Base-by-base conservation (phyloP, 352 stramenopile species). In the Phytophthora macrochlamydospora region DNA sequence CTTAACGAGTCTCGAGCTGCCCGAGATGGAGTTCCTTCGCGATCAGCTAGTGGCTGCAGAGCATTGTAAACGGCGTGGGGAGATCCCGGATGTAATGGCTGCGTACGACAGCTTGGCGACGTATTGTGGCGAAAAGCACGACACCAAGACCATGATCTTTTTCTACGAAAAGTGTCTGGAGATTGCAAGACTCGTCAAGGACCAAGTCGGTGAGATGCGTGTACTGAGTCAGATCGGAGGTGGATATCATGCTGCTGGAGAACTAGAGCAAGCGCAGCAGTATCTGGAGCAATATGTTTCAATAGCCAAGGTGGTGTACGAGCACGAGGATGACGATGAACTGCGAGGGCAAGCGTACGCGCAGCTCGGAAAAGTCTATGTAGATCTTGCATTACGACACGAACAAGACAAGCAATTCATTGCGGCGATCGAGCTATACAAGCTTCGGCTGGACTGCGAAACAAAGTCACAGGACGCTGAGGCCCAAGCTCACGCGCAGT, bases 151-250 rank as follows among this genome's bases (percentile, higher is more conserved):
- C 12, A 91, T 92, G 71, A 88, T 98, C 33, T 97, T 97, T 71
- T 98, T 98, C 57, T 93, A 94, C 59, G 91, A 97, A 28, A 98
- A 98, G 60, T 97, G 92, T 60, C 81, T 98, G 14, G 91, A 98
- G 69, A 94, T 98, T 51, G 76, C 87, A 2, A 76, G 90, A 44
- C 76, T 98, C 12, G 90, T 94, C 4, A 89, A 90, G 40, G 94
- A 98, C 62, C 74, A 81, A 13, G 73, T 83, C 14, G 89, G 86
- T 24, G 93, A 98, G 63, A 96, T 98, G 87, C 76, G 74, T 7
- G 78, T 97, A 13, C 70, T 97, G 29, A 87, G 82, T 51, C 85
- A 89, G 57, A 87, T 98, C 38, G 94, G 94, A 32, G 68, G 65
- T 13, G 89, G 90, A 11, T 94, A 96, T 66, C 82, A 96, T 51